Evolutionary conservation across 108 stramenopile species (phyloP).

Genomic region (Phaeodactylum tricornutum): DNA sequence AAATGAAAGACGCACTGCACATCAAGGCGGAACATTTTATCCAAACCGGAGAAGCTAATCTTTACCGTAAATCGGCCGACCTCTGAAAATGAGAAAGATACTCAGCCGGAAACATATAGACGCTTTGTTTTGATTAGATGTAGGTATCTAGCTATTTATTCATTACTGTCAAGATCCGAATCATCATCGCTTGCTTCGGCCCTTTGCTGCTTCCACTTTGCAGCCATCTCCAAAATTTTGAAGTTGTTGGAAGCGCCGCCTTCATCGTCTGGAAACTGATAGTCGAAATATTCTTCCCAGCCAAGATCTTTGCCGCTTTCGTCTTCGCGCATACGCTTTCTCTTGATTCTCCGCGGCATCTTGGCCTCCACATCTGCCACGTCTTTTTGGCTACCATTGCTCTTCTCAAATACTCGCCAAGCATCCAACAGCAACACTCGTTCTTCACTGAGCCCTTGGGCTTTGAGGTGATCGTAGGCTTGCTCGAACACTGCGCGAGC

Average conservation of each 20-base stretch:
- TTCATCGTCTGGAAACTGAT: constrained; percentile 95
- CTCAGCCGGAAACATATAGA: too few species aligned
- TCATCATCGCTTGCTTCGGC: constrained; percentile 21
- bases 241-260: constrained; percentile 65
- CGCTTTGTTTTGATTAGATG: too few species aligned
- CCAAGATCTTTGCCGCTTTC: constrained; percentile 77
- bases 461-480: constrained; percentile 82
- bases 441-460: constrained; percentile 81
- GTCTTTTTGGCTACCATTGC: constrained; percentile 46
- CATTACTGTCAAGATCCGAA: constrained; percentile 12
- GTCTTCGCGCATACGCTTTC: constrained; percentile 86
- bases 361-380: constrained; percentile 68
- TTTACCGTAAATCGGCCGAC: constrained; percentile 48
- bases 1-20: constrained; percentile 37
- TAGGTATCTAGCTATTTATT: too few species aligned
- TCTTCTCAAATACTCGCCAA: constrained; percentile 90
- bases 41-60: constrained; percentile 45
- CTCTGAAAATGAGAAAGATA: too few species aligned
- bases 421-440: constrained; percentile 91
- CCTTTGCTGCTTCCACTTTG: constrained; percentile 86
- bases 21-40: constrained; percentile 54
- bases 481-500: constrained; percentile 75
- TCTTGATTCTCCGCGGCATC: constrained; percentile 89
- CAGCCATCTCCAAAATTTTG: constrained; percentile 95
- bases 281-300: constrained; percentile 98